Percentiles rank a stretch among this genome's conserved stretches.
Evolutionary conservation across 805 yeast species (phyloP).

Genomic region (Hanseniaspora meyeri): DNA sequence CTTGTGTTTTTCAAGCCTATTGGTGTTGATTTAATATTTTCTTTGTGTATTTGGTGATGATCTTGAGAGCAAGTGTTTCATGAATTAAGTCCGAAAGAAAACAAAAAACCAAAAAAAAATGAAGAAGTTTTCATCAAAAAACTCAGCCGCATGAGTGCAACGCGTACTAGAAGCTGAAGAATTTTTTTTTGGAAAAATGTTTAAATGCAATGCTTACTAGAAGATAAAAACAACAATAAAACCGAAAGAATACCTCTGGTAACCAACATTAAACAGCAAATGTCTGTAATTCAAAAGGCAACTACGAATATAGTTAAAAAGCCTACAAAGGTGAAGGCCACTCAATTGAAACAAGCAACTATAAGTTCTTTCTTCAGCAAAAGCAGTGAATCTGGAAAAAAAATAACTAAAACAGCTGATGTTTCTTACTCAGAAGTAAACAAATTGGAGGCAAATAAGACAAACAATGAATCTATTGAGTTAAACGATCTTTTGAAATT

Average conservation of each 20-base stretch:
- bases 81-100: neutral
- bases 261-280: neutral
- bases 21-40: no score
- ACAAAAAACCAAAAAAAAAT: no score
- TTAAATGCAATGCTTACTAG: no score
- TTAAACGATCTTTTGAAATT: slow-evolving; percentile 31
- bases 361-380: neutral
- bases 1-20: no score
- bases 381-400: neutral
- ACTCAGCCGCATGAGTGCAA: neutral
- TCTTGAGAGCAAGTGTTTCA: neutral
- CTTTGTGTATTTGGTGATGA: neutral
- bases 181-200: no score
- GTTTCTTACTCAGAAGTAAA: neutral
- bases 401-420: no score
- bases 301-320: neutral
- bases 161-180: neutral
- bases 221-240: no score
- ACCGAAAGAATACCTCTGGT: no score
- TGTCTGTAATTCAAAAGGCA: neutral
- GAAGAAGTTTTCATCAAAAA: no score
- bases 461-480: neutral
- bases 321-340: slow-evolving; percentile 15
- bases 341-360: neutral
- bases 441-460: neutral